Percentiles rank a stretch among this genome's conserved stretches.
Conservation (phyloP, 1,284 basidiomycete genomes). For the Leccinum ponderosum region DNA sequence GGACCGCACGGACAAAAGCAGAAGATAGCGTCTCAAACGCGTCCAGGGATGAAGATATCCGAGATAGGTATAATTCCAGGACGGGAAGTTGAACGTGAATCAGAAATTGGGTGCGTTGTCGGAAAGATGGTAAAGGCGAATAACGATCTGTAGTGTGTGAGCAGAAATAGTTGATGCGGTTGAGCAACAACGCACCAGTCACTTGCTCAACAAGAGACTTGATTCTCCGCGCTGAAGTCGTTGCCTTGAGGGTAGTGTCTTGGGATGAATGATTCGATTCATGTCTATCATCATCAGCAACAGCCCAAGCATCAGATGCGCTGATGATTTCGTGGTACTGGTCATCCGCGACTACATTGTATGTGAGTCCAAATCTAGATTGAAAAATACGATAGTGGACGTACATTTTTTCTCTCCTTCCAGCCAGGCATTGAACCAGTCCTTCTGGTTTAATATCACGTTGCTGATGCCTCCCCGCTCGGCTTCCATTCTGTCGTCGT, state of each 20-base stretch:
- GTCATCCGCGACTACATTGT: constrained; percentile 64
- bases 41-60: constrained; percentile 84
- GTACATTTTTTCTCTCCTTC: constrained; percentile 83
- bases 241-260: constrained; percentile 53
- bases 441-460: constrained; percentile 76
- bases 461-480: constrained; percentile 80
- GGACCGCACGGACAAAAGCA: constrained; percentile 85
- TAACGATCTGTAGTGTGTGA: constrained; percentile 70
- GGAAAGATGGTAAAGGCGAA: constrained; percentile 76
- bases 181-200: constrained; percentile 56
- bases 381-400: constrained; percentile 33
- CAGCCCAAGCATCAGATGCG: constrained; percentile 84
- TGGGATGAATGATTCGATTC: constrained; percentile 38
- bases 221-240: constrained; percentile 78
- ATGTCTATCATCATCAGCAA: constrained; percentile 67
- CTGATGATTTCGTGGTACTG: constrained; percentile 85
- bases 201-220: constrained; percentile 87
- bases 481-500: constrained; percentile 21
- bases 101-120: constrained; percentile 83
- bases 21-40: constrained; percentile 92
- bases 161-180: background rate
- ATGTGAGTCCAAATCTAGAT: constrained; percentile 1
- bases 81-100: constrained; percentile 85
- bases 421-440: constrained; percentile 93
- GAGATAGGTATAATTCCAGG: constrained; percentile 72